A percentile compares a stretch with the other conserved stretches of the same genome.
phyloP scores from a whole-genome alignment of 768 basidiomycete genomes.

The Auriscalpium microsporum region DNA sequence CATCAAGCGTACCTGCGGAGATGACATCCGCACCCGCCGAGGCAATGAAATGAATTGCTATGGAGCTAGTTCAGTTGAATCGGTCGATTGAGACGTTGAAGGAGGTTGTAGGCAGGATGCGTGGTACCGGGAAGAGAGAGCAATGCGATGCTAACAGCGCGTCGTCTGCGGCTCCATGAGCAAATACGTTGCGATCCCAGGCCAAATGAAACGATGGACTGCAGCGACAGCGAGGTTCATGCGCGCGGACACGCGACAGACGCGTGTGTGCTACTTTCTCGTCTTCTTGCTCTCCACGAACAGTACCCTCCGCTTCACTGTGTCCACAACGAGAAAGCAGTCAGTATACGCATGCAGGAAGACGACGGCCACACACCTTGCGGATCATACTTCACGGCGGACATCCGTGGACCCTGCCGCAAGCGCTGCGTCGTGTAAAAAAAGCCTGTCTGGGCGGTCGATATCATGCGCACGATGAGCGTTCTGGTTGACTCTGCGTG shows the following conservation, averaged over 20 bases:
- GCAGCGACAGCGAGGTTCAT: no score
- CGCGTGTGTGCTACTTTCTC: slow-evolving; percentile 29
- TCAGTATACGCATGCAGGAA: not conserved
- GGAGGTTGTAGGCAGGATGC: no score
- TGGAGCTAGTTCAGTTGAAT: no score
- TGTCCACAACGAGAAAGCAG: not conserved
- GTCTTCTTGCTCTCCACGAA: slow-evolving; percentile 77
- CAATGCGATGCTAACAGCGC: no score
- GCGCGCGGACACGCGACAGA: not conserved
- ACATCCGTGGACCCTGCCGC: slow-evolving; percentile 67
- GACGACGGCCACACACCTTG: slow-evolving; percentile 43
- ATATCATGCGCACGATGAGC: slow-evolving; percentile 79
- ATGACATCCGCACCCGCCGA: no score
- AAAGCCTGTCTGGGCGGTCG: slow-evolving; percentile 86
- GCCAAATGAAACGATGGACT: no score
- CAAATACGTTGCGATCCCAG: no score
- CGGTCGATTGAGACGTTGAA: no score
- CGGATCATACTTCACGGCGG: slow-evolving; percentile 91
- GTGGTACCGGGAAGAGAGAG: no score
- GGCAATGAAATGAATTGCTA: no score
- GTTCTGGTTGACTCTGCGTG: slow-evolving; percentile 39
- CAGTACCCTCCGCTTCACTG: slow-evolving; percentile 64
- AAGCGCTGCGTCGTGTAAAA: slow-evolving; percentile 82
- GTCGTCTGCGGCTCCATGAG: no score
- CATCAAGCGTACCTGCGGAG: no score